Conservation (phyloP, 1,139 yeast genomes). For the Magnusiomyces starmeri region DNA sequence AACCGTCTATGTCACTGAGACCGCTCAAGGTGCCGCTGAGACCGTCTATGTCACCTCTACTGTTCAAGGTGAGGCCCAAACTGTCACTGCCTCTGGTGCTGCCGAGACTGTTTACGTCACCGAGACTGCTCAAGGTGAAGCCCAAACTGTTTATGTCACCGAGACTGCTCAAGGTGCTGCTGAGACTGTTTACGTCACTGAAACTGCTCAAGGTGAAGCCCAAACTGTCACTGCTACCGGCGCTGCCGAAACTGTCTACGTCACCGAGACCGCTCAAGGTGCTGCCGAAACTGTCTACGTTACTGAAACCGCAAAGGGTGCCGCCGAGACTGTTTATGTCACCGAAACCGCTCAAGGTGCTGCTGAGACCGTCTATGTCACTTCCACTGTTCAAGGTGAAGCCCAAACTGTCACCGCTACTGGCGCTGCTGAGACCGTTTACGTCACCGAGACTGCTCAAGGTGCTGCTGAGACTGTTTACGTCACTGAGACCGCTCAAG, state of each 20-base stretch:
- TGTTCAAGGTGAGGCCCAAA: conserved; percentile 7
- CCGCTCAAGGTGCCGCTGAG: conserved; percentile 8
- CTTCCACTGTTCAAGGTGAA: conserved; percentile 14
- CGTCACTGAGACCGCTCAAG: conserved; percentile 11
- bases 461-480: conserved; percentile 10
- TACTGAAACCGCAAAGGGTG: conserved; percentile 10
- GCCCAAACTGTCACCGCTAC: conserved; percentile 13
- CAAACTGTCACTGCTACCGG: conserved; percentile 11
- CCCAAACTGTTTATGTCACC: not conserved
- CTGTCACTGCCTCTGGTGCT: not conserved
- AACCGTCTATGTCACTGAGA: conserved; percentile 11
- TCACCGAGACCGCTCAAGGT: conserved; percentile 14
- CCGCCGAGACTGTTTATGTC: conserved; percentile 11
- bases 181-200: conserved; percentile 6
- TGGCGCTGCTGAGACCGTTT: conserved; percentile 7
- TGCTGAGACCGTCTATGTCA: conserved; percentile 10
- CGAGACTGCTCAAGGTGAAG: not conserved
- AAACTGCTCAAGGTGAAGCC: conserved; percentile 12
- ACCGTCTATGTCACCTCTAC: conserved; percentile 11
- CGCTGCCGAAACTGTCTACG: conserved; percentile 11
- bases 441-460: conserved; percentile 2
- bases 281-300: conserved; percentile 9
- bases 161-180: conserved; percentile 3
- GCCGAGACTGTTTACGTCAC: not conserved
- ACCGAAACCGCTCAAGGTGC: conserved; percentile 10